A percentile compares a stretch with the other conserved stretches of the same genome.
Conservation (phyloP, 768 basidiomycete genomes). For the Pulveroboletus sp. region DNA sequence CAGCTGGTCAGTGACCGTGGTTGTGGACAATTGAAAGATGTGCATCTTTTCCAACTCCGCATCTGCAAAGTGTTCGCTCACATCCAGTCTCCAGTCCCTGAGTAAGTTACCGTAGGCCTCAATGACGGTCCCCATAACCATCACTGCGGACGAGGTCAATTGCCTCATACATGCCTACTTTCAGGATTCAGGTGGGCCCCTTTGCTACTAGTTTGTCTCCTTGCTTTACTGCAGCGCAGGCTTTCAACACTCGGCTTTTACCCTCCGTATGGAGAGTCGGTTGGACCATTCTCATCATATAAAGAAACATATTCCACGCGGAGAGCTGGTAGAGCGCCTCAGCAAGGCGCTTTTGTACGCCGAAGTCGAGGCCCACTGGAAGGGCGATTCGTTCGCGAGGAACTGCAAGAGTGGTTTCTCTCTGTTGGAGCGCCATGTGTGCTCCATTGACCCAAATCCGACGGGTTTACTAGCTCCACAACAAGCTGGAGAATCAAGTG, state of each 20-base stretch:
- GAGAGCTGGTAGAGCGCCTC: slow-evolving; percentile 78
- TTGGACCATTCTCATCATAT: slow-evolving; percentile 68
- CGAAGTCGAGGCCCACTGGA: slow-evolving; percentile 85
- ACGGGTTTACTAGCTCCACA: slow-evolving; percentile 14
- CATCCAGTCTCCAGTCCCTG: background rate
- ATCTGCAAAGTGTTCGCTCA: background rate
- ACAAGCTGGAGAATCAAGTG: slow-evolving; percentile 11
- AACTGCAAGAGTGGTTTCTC: slow-evolving; percentile 73
- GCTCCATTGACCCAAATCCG: slow-evolving; percentile 49
- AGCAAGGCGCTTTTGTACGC: slow-evolving; percentile 76
- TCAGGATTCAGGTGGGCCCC: slow-evolving; percentile 67
- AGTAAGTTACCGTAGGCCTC: slow-evolving; percentile 1
- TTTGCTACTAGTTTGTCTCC: background rate
- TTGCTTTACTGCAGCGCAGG: slow-evolving; percentile 40
- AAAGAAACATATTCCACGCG: slow-evolving; percentile 73
- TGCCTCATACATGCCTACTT: slow-evolving; percentile 84
- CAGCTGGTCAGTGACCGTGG: too few relatives aligned
- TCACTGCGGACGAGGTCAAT: slow-evolving; percentile 82
- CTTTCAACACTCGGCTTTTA: slow-evolving; percentile 79
- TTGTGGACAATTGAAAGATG: too few relatives aligned
- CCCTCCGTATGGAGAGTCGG: slow-evolving; percentile 70
- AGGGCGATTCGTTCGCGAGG: slow-evolving; percentile 53
- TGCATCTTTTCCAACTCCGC: slow-evolving; percentile 23
- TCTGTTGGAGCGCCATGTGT: slow-evolving; percentile 71
- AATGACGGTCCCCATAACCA: slow-evolving; percentile 50